phyloP scores from a whole-genome alignment of 23 red algal species.

The Gracilaria domingensis region DNA sequence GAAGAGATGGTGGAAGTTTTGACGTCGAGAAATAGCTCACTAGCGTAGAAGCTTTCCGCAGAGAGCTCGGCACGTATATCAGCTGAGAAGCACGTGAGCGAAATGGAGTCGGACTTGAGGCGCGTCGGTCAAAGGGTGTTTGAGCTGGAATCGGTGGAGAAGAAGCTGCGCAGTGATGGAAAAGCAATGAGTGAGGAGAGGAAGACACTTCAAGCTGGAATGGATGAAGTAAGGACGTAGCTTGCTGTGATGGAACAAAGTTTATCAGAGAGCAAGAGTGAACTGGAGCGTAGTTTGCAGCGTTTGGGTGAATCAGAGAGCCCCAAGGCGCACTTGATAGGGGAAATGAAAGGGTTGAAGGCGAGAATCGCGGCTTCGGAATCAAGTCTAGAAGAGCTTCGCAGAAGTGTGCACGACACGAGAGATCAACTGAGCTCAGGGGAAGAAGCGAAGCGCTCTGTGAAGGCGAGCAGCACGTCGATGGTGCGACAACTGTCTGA shows the following conservation, averaged over 20 bases:
- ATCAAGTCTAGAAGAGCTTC: too few relatives aligned
- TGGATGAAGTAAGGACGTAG: neutral
- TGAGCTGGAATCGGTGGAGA: neutral
- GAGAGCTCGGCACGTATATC: conserved; percentile 5
- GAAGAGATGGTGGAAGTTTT: conserved; percentile 34
- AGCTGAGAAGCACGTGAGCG: neutral
- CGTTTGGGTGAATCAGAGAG: too few relatives aligned
- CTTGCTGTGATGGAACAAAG: neutral
- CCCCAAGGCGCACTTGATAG: too few relatives aligned
- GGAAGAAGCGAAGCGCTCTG: conserved; percentile 8
- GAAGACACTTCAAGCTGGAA: neutral
- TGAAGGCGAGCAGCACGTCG: neutral
- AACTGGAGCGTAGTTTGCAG: too few relatives aligned
- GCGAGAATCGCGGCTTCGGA: too few relatives aligned
- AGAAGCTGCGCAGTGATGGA: neutral
- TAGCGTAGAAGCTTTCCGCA: conserved; percentile 26
- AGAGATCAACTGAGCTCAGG: neutral
- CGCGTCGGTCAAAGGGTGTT: neutral
- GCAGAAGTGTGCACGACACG: too few relatives aligned
- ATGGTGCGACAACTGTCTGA: too few relatives aligned
- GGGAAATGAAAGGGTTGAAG: too few relatives aligned
- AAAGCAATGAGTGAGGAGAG: neutral
- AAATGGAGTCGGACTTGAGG: neutral
- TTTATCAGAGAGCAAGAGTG: too few relatives aligned
- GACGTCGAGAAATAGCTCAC: conserved; percentile 17